Evolutionary conservation across 202 grass and related monocot species (phyloP).

Genomic region (Digitaria exilis): DNA sequence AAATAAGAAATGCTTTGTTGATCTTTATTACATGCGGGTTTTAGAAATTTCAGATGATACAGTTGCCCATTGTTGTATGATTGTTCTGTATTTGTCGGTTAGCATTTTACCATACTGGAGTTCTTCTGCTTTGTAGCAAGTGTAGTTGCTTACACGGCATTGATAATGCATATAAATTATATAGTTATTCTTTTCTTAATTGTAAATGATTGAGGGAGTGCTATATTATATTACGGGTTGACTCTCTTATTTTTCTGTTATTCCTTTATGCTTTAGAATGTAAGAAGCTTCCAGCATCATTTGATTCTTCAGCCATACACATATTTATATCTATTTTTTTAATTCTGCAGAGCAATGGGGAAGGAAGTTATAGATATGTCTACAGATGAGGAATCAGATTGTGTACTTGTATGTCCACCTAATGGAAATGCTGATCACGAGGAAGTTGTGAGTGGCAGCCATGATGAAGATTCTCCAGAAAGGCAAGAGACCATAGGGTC

Average conservation of each 20-base stretch:
- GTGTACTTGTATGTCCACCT: constrained; percentile 53
- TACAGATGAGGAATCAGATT: constrained; percentile 64
- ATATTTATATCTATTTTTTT: not conserved
- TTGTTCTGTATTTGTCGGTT: constrained; percentile 25
- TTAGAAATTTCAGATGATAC: not conserved
- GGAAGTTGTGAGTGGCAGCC: constrained; percentile 47
- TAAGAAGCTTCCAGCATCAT: constrained; percentile 4
- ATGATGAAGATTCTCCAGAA: constrained; percentile 66
- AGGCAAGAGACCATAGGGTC: constrained; percentile 49
- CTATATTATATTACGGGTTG: constrained; percentile 37
- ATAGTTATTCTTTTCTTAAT: constrained; percentile 17
- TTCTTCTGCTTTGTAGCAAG: constrained; percentile 27
- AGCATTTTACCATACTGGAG: constrained; percentile 24
- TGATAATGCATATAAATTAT: constrained; percentile 31
- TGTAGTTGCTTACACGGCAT: constrained; percentile 49
- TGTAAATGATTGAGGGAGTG: not conserved
- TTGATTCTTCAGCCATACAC: constrained; percentile 11
- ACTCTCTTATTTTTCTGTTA: constrained; percentile 37
- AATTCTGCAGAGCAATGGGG: constrained; percentile 53
- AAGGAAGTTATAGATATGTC: constrained; percentile 65
- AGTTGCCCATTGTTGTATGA: not conserved
- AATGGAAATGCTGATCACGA: constrained; percentile 48
- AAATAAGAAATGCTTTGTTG: not conserved
- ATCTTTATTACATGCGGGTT: not conserved
- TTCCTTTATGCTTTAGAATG: constrained; percentile 26